phyloP scores from a whole-genome alignment of 2,329 filamentous ascomycete genomes.

The Colletotrichum sp. region DNA sequence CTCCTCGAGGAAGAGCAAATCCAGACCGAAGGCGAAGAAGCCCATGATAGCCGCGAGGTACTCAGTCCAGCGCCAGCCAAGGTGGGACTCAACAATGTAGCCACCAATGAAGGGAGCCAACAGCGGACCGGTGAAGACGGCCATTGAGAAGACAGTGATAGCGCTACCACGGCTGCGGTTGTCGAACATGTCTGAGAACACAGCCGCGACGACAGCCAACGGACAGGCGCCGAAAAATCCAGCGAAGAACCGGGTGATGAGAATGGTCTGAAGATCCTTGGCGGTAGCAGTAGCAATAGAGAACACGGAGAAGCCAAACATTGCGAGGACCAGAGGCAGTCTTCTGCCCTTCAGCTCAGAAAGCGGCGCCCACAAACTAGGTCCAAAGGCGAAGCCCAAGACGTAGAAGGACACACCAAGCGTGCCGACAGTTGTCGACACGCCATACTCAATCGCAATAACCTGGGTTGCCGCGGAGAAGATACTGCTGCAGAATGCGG shows the following conservation, averaged over 20 bases:
- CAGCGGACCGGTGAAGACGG: conserved; percentile 71
- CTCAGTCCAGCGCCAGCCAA: conserved; percentile 78
- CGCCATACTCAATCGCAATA: conserved; percentile 63
- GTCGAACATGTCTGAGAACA: conserved; percentile 76
- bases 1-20: conserved; percentile 69
- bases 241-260: conserved; percentile 75
- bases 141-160: conserved; percentile 63
- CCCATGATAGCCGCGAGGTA: conserved; percentile 70
- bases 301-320: conserved; percentile 75
- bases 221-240: conserved; percentile 76
- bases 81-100: conserved; percentile 65
- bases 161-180: conserved; percentile 65
- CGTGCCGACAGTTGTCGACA: conserved; percentile 66
- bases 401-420: conserved; percentile 74
- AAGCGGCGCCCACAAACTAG: conserved; percentile 74
- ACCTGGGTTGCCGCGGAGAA: conserved; percentile 70
- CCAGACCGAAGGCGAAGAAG: conserved; percentile 61
- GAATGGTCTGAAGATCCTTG: conserved; percentile 72
- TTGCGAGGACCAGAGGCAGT: conserved; percentile 63
- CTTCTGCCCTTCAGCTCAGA: conserved; percentile 74
- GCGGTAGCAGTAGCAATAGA: conserved; percentile 68
- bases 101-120: conserved; percentile 73
- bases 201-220: conserved; percentile 71
- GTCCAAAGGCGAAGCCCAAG: conserved; percentile 75
- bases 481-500: conserved; percentile 69